These are phyloP conservation scores for Lyophyllum atratum DNA, from an alignment of 768 basidiomycete genomes.

Conservation along the genomic window DNA sequence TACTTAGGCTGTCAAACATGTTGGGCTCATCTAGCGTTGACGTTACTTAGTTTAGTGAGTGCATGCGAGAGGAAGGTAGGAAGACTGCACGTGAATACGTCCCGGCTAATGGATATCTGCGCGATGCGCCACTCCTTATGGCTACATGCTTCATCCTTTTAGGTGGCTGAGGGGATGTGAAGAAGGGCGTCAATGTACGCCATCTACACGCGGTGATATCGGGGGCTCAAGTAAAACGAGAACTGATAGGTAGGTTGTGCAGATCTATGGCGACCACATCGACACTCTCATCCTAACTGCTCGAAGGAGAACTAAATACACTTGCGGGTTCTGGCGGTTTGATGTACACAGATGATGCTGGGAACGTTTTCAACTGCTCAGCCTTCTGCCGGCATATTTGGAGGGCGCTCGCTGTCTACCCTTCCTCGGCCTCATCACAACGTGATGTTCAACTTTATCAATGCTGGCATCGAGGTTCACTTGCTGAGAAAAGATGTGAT, in stretches of 20 bases:
- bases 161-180: neutral
- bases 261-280: neutral
- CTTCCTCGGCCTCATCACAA: slow-evolving; percentile 5
- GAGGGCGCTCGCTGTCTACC: slow-evolving; percentile 3
- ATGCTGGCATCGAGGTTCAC: neutral
- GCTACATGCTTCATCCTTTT: neutral
- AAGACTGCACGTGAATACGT: neutral
- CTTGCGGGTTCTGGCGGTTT: neutral
- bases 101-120: neutral
- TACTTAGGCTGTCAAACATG: neutral
- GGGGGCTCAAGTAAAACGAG: neutral
- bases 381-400: neutral
- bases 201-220: slow-evolving; percentile 11
- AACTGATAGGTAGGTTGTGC: neutral
- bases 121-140: slow-evolving; percentile 16
- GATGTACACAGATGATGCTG: slow-evolving; percentile 10
- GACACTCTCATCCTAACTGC: neutral
- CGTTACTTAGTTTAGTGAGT: neutral
- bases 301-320: neutral
- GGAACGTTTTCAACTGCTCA: slow-evolving; percentile 2
- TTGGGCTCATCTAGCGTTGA: neutral
- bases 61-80: neutral
- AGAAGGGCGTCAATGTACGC: neutral
- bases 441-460: slow-evolving; percentile 3
- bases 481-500: slow-evolving; percentile 4